These are phyloP conservation scores for Alloascoidea hylecoeti DNA, from an alignment of 805 yeast genomes.

Conservation along the genomic window DNA sequence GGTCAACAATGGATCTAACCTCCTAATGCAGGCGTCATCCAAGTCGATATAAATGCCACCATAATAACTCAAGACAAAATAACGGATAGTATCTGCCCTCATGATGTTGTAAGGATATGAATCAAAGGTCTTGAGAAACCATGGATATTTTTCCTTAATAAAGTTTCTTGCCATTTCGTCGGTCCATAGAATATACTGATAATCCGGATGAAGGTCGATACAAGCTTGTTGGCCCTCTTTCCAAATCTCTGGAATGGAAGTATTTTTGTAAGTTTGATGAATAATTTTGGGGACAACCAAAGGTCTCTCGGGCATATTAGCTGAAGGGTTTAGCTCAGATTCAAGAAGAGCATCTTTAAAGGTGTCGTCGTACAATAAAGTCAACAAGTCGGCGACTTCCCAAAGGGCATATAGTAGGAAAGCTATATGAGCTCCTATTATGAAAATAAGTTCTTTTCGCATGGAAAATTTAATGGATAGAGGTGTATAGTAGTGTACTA, in stretches of 20 bases:
- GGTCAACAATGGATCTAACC: slow-evolving; percentile 65
- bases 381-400: slow-evolving; percentile 55
- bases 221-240: slow-evolving; percentile 62
- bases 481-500: too few species aligned
- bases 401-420: slow-evolving; percentile 20
- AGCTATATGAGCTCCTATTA: background rate
- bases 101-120: slow-evolving; percentile 68
- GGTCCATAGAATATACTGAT: slow-evolving; percentile 76
- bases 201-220: slow-evolving; percentile 72
- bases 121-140: slow-evolving; percentile 77
- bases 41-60: slow-evolving; percentile 89
- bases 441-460: background rate
- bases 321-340: slow-evolving; percentile 43
- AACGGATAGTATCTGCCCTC: slow-evolving; percentile 84
- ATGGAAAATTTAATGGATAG: too few species aligned
- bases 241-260: slow-evolving; percentile 73
- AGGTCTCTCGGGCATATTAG: slow-evolving; percentile 26
- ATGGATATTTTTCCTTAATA: slow-evolving; percentile 65
- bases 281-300: slow-evolving; percentile 75
- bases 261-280: slow-evolving; percentile 84
- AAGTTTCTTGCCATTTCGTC: slow-evolving; percentile 72
- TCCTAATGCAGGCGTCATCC: slow-evolving; percentile 77
- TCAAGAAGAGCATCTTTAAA: slow-evolving; percentile 47
- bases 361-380: slow-evolving; percentile 62
- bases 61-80: slow-evolving; percentile 67